Conservation (phyloP, 495 filamentous ascomycete species). For the Neurospora pannonica region DNA sequence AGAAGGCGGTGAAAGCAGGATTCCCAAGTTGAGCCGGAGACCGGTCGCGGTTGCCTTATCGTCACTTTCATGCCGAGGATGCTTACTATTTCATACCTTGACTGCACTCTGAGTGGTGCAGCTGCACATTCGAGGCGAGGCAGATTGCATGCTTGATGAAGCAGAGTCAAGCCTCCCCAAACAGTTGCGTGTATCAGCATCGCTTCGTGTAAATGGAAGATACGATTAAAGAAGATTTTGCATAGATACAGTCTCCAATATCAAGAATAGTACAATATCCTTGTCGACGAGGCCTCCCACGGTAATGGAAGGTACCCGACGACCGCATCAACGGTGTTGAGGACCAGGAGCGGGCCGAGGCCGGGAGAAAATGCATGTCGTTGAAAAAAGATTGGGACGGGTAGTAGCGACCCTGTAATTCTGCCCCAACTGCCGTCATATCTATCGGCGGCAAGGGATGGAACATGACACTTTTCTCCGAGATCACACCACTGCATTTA, state of each 20-base stretch:
- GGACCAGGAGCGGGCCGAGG: neutral
- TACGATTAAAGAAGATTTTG: neutral
- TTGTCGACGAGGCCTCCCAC: neutral
- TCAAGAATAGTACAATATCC: neutral
- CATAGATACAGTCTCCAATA: neutral
- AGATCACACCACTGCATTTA: neutral
- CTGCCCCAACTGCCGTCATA: neutral
- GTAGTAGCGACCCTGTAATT: neutral
- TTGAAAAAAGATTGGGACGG: neutral
- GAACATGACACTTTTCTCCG: neutral
- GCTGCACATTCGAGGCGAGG: neutral
- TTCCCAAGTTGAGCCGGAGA: neutral
- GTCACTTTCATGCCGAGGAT: neutral
- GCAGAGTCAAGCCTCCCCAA: neutral
- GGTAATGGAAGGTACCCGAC: neutral
- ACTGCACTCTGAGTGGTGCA: neutral
- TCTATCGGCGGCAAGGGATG: neutral
- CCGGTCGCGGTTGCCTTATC: neutral
- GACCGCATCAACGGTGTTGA: neutral
- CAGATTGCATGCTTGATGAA: neutral
- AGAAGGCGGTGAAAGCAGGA: neutral
- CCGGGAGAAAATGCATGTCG: neutral
- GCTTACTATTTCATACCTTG: neutral
- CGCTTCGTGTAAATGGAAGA: neutral
- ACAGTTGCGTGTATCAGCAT: neutral